Base-by-base conservation (phyloP, 345 rosid species). In the Syzygium aromaticum region DNA sequence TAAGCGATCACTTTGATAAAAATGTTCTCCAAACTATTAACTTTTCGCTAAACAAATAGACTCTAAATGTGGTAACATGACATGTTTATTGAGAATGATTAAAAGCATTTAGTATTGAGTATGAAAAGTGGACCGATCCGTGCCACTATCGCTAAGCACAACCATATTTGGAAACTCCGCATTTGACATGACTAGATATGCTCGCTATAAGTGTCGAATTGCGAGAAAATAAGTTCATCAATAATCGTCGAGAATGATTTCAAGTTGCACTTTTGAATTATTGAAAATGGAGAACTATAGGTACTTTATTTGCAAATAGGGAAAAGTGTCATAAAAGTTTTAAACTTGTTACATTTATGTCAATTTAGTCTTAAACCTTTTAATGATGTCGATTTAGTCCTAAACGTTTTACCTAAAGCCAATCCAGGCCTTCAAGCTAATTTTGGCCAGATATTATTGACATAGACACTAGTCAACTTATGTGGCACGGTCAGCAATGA, bases 1-100 rank as follows among this genome's bases (percentile, higher is more conserved):
- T 61, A 13, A n/a, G 9, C 1, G 1, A 11, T n/a, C 33, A n/a
- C 1, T 61, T 61, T 12, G 73, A n/a, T 8, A 61, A 14, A 61
- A 13, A 0, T 27, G 9, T 27, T n/a, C 3, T n/a, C 7, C 3
- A 61, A 61, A 61, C 3, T 3, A 61, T 61, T n/a, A 17, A 61
- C n/a, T 61, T 27, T 15, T 61, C 8, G 0, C 8, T 0, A 61
- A 61, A 3, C 0, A 6, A n/a, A 61, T 0, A 4, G 8, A n/a
- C 8, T 3, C 0, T n/a, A 1, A 73, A 33, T 33, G 7, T 33
- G 49, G 25, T 1, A 73, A 2, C 6, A 33, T 4, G 25, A 73
- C 3, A 11, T 27, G 63, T 57, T 57, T 57, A 11, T 59, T 12
- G 16, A 12, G 67, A 59, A 59, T 27, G 6, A 59, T 59, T n/a